Evolutionary conservation across 1,139 yeast genomes (phyloP).

Genomic region (Candida gigantensis): DNA sequence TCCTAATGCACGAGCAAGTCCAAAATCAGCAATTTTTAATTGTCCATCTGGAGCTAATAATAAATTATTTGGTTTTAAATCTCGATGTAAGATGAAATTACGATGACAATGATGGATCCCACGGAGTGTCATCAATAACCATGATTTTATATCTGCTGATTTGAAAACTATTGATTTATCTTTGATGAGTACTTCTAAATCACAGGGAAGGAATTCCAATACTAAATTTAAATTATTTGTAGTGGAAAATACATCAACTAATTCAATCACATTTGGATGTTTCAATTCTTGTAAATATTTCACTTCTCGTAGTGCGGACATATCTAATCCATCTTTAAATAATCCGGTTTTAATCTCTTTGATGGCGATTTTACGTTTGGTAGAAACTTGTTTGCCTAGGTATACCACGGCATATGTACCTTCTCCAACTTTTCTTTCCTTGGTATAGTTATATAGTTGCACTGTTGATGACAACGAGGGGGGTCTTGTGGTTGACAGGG

Average conservation of each 20-base stretch:
- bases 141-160: slow-evolving; percentile 86
- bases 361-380: slow-evolving; percentile 74
- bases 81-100: slow-evolving; percentile 85
- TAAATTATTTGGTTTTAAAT: slow-evolving; percentile 80
- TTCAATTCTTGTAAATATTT: slow-evolving; percentile 85
- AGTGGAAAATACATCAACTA: slow-evolving; percentile 82
- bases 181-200: slow-evolving; percentile 84
- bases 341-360: slow-evolving; percentile 94
- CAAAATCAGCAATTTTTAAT: slow-evolving; percentile 94
- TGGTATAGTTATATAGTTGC: slow-evolving; percentile 31
- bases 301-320: slow-evolving; percentile 96
- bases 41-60: slow-evolving; percentile 84
- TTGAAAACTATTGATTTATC: slow-evolving; percentile 76
- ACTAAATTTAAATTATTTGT: slow-evolving; percentile 78
- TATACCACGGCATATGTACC: slow-evolving; percentile 99
- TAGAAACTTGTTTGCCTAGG: slow-evolving; percentile 65
- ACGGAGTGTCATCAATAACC: slow-evolving; percentile 91
- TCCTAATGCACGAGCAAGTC: slow-evolving; percentile 84
- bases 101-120: slow-evolving; percentile 97
- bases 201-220: slow-evolving; percentile 87
- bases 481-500: too few relatives aligned
- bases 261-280: slow-evolving; percentile 82
- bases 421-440: slow-evolving; percentile 91
- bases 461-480: slow-evolving; percentile 1
- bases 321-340: slow-evolving; percentile 94